A percentile compares a stretch with the other conserved stretches of the same genome.
These are phyloP conservation scores for Fusarium virguliforme DNA, from an alignment of 2,329 filamentous ascomycete genomes.

Conservation along the genomic window DNA sequence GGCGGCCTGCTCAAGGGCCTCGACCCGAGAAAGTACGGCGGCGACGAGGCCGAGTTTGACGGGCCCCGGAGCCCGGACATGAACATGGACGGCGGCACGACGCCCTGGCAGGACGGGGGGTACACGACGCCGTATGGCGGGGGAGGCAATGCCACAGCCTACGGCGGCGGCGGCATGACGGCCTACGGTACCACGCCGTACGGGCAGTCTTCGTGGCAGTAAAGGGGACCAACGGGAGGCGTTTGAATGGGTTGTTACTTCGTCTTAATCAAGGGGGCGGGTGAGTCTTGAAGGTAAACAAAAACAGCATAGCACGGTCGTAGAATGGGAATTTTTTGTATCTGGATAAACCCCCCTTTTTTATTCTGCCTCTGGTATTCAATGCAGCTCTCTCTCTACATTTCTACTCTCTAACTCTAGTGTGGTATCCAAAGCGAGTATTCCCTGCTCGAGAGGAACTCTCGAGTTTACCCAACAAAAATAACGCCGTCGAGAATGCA, in stretches of 20 bases:
- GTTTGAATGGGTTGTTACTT: constrained; percentile 46
- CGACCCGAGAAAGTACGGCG: constrained; percentile 66
- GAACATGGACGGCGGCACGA: constrained; percentile 71
- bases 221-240: constrained; percentile 37
- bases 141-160: constrained; percentile 74
- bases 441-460: constrained; percentile 19
- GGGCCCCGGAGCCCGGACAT: constrained; percentile 77
- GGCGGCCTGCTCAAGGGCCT: constrained; percentile 79
- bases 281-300: constrained; percentile 45
- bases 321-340: constrained; percentile 47
- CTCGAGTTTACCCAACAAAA: constrained; percentile 32
- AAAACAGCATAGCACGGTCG: constrained; percentile 49
- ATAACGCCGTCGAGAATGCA: constrained; percentile 48
- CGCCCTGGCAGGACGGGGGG: constrained; percentile 74
- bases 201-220: constrained; percentile 68
- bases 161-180: constrained; percentile 75
- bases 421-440: constrained; percentile 35
- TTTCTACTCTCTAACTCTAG: constrained; percentile 26
- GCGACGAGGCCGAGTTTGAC: constrained; percentile 73
- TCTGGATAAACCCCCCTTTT: not conserved
- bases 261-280: constrained; percentile 40
- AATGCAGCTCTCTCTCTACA: constrained; percentile 4
- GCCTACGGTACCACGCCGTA: constrained; percentile 75
- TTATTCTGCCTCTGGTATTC: not conserved
- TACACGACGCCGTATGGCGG: constrained; percentile 76